Percentiles rank a stretch among this genome's conserved stretches.
These are phyloP conservation scores for Boechera retrofracta DNA, from an alignment of 345 rosid genomes.

Conservation along the genomic window DNA sequence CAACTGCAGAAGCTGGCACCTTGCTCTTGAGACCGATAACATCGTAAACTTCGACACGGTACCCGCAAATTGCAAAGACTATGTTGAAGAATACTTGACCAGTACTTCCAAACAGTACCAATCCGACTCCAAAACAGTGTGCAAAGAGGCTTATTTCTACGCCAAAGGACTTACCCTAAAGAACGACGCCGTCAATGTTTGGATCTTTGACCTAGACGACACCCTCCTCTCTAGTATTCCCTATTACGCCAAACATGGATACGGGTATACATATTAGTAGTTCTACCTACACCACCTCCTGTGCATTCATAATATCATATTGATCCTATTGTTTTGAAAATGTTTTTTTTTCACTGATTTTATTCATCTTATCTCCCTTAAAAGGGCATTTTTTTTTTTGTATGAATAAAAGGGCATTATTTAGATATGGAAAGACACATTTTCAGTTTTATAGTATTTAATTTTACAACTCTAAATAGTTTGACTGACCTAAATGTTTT, in stretches of 20 bases:
- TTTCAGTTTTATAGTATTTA: not conserved
- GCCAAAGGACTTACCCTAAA: slow-evolving; percentile 48
- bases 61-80: slow-evolving; percentile 56
- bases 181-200: slow-evolving; percentile 57
- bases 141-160: slow-evolving; percentile 49
- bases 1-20: slow-evolving; percentile 68
- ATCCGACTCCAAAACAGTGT: slow-evolving; percentile 51
- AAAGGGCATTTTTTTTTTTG: no score
- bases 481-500: not conserved
- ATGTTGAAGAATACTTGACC: slow-evolving; percentile 54
- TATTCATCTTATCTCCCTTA: no score
- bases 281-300: not conserved
- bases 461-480: not conserved
- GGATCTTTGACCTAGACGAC: slow-evolving; percentile 56
- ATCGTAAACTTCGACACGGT: slow-evolving; percentile 51
- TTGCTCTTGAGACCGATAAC: slow-evolving; percentile 66
- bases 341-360: no score
- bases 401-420: no score
- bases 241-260: not conserved
- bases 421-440: not conserved
- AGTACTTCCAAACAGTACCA: slow-evolving; percentile 44
- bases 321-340: not conserved
- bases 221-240: not conserved
- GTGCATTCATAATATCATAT: not conserved
- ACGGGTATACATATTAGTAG: not conserved